Base-by-base conservation (phyloP, 2,329 filamentous ascomycete species). In the Colletotrichum orchidophilum region DNA sequence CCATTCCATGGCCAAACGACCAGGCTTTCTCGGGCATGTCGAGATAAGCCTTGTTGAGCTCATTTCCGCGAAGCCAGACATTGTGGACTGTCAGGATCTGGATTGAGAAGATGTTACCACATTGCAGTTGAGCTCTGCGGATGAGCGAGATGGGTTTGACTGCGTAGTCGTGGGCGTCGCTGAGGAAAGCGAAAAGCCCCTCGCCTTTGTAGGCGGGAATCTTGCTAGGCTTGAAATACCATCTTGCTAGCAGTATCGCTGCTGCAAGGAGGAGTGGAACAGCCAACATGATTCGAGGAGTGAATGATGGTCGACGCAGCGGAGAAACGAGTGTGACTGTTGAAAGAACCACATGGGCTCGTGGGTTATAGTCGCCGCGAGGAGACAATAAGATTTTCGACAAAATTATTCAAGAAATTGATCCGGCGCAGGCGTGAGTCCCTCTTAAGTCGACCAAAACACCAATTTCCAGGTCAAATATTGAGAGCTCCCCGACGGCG, bases 161-260 rank as follows among this genome's bases (percentile, higher is more conserved):
- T 21, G 65, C 70, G 54, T 50, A 52, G 6, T 66, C 55, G 50
- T 54, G 24, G 15, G 65, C 57, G 29, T 66, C 50, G n/a, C 33
- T 49, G 5, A 69, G 61, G 35, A 75, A 75, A 2, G 61, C 68
- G 13, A 74, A 71, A 26, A 72, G 74, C 35, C 71, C 63, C 12
- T 73, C 66, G 27, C 73, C 72, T 8, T 75, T 57, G 58, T 71
- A 74, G 15, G 42, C 27, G 33, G 74, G 72, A 2, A 73, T 73
- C 24, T 73, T 75, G 15, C 24, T 8, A 35, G 49, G 31, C 7
- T 35, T 55, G 21, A n/a, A 54, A 26, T 39, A 59, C 53, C 58
- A 69, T 35, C 31, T 63, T 31, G 57, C 46, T 3, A 69, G 54
- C 5, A 71, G 64, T 21, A 71, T 33, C 4, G 60, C 27, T 39